These are phyloP conservation scores for Sclerotinia sclerotiorum DNA, from an alignment of 2,329 filamentous ascomycete genomes.

Conservation along the genomic window DNA sequence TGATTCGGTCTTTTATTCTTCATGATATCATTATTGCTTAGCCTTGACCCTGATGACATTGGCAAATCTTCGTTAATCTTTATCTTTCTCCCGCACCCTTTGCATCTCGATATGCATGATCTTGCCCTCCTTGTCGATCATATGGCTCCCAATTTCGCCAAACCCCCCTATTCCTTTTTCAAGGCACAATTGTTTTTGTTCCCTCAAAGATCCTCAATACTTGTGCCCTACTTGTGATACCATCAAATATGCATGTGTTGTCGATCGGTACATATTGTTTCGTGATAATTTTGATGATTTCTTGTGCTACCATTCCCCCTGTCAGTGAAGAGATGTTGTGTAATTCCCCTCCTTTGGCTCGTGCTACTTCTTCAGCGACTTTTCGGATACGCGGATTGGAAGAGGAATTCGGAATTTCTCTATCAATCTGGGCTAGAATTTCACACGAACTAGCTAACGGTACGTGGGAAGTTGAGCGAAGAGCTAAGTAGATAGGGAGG, in stretches of 20 bases:
- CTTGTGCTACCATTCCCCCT: conserved; percentile 94
- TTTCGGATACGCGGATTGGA: conserved; percentile 52
- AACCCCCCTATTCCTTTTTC: conserved; percentile 12
- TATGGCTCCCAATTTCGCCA: conserved; percentile 1
- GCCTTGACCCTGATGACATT: not conserved
- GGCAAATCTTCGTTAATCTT: conserved; percentile 16
- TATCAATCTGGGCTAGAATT: conserved; percentile 51
- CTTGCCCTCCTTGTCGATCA: not conserved
- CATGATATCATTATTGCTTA: conserved; percentile 4
- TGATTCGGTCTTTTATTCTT: not conserved
- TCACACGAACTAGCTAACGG: conserved; percentile 50
- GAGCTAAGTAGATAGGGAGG: conserved; percentile 67
- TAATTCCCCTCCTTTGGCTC: conserved; percentile 79
- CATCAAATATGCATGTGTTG: conserved; percentile 70
- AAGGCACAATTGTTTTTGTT: conserved; percentile 25
- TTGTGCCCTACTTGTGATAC: conserved; percentile 48
- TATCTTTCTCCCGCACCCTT: too few relatives aligned
- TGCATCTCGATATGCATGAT: conserved; percentile 3
- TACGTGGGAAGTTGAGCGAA: conserved; percentile 54
- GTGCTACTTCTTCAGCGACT: conserved; percentile 65
- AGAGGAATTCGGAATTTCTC: conserved; percentile 49
- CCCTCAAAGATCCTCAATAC: conserved; percentile 32
- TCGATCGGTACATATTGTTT: conserved; percentile 71
- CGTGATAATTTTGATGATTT: conserved; percentile 86
- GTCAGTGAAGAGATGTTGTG: conserved; percentile 88